Conservation (phyloP, 345 rosid species). For the Populus deltoides region DNA sequence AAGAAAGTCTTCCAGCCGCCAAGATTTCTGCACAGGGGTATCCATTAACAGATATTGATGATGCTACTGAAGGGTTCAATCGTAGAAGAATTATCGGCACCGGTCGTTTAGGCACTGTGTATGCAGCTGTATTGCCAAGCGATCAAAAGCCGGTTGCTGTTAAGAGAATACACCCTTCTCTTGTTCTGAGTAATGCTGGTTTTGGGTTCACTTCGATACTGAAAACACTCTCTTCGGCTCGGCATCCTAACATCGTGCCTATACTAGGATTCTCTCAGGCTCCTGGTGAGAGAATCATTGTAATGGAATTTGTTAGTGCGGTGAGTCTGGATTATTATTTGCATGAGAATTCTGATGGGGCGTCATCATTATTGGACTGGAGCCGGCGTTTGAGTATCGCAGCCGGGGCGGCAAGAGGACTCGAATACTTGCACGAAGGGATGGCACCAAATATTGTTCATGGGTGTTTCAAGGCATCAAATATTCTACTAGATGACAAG, state of each 20-base stretch:
- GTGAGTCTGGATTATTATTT: constrained; percentile 49
- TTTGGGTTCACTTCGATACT: constrained; percentile 57
- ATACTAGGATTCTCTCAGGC: constrained; percentile 72
- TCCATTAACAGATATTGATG: constrained; percentile 55
- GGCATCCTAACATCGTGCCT: constrained; percentile 61
- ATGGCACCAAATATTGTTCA: constrained; percentile 54
- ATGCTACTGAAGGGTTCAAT: constrained; percentile 72
- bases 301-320: constrained; percentile 49
- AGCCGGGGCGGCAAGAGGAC: constrained; percentile 68
- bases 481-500: constrained; percentile 50
- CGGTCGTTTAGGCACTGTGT: constrained; percentile 69
- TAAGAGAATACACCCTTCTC: constrained; percentile 69
- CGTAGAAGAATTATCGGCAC: constrained; percentile 51
- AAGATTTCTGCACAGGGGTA: constrained; percentile 38
- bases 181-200: constrained; percentile 66
- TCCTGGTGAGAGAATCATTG: constrained; percentile 79
- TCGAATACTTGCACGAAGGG: constrained; percentile 60
- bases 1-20: constrained; percentile 36
- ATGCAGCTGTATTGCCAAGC: constrained; percentile 42
- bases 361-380: constrained; percentile 55
- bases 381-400: constrained; percentile 53
- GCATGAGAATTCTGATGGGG: constrained; percentile 47
- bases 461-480: constrained; percentile 68
- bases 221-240: constrained; percentile 59
- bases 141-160: constrained; percentile 51